Evolutionary conservation across 2,329 filamentous ascomycete genomes (phyloP), one percentile per base, ranked within the genome.

Genomic region (Dactylonectria macrodidyma): DNA sequence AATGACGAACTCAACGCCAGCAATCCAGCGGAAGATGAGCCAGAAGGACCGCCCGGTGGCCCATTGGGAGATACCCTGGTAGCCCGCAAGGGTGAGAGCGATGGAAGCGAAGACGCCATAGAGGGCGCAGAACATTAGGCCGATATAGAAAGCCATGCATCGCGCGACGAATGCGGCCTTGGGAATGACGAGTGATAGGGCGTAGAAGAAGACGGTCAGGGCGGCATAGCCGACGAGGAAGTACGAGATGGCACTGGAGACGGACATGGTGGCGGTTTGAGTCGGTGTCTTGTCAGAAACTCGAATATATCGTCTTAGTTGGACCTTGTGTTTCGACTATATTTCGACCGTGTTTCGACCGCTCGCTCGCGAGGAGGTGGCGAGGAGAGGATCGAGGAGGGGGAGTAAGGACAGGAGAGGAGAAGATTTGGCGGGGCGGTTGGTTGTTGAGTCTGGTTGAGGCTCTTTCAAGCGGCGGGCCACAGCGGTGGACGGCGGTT

Each of bases 51-150:
- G 90, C 8, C 86, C 96, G 10, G 90, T 90, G 46, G 93, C 90
- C 94, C 95, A 98, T 86, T 98, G 96, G 33, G 93, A 89, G 71
- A 94, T 89, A 62, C 92, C 90, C 67, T 90, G 91, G 75, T 92
- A 89, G 67, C 95, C 95, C 56, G 91, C 74, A 16, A 93, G 75
- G 54, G 92, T 91, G 70, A 98, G 87, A 66, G 89, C 76, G 68
- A 95, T 87, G 51, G 93, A 94, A 33, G 91, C 91, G 54, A 93
- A 68, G 66, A 94, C 93, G 67, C 95, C 96, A 81, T 94, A 97
- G 74, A 86, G 80, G 33, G 95, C 89, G 80, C 78, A 86, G 62
- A 87, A 71, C 62, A 91, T 76, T 57, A 94, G 82, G 44, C 87
- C 85, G 69, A 92, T 83, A 79, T 93, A 94, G 55, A 87, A 85